Percentiles rank a stretch among this genome's conserved stretches.
Conservation (phyloP, 768 basidiomycete genomes). For the Botryobasidium botryosum region DNA sequence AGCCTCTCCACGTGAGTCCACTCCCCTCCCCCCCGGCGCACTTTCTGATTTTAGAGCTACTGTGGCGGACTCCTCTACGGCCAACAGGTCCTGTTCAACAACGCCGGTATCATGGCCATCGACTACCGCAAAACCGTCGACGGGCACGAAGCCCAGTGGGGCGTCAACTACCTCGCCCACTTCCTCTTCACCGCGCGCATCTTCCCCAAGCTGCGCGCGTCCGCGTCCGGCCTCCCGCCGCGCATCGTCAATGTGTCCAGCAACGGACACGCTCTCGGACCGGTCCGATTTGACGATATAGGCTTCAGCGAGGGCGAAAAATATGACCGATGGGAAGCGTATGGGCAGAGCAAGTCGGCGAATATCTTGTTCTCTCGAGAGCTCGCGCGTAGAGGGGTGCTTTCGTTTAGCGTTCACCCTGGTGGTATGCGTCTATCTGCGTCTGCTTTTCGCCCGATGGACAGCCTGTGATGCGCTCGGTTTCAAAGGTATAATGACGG, state of each 20-base stretch:
- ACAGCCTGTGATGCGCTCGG: too few species aligned
- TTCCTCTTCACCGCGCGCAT: not conserved
- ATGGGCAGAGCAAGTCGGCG: not conserved
- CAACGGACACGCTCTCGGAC: not conserved
- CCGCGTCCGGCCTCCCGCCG: not conserved
- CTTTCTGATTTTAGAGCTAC: not conserved
- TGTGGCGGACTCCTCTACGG: too few species aligned
- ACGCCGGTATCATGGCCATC: not conserved
- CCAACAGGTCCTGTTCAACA: not conserved
- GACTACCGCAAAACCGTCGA: not conserved
- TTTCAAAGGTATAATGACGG: too few species aligned
- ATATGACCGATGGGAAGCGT: not conserved
- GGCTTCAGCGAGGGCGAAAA: not conserved
- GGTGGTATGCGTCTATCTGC: too few species aligned
- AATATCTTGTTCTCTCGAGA: not conserved
- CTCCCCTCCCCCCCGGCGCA: not conserved
- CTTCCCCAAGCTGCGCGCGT: not conserved
- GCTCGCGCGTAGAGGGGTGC: not conserved
- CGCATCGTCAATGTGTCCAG: not conserved
- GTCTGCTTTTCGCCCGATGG: too few species aligned
- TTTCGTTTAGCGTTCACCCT: too few species aligned
- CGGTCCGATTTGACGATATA: not conserved
- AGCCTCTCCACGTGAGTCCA: not conserved
- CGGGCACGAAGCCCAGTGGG: not conserved
- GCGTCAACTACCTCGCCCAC: not conserved